phyloP scores from a whole-genome alignment of 306 rosid species.

The Vachellia collinsii region DNA sequence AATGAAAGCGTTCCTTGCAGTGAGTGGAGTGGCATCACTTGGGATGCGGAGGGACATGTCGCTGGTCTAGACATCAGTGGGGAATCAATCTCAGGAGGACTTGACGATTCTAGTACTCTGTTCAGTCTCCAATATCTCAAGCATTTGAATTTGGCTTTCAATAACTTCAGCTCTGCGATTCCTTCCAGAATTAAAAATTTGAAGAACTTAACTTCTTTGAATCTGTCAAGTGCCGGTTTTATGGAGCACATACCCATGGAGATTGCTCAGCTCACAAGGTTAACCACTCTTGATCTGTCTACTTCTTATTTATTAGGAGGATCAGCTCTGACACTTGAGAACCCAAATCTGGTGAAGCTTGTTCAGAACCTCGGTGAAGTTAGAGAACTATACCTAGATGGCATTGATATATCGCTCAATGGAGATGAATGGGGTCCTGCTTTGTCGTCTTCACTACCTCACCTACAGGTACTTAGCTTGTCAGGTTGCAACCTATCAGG shows the following conservation, averaged over 20 bases:
- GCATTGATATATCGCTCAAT: slow-evolving; percentile 31
- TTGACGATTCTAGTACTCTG: slow-evolving; percentile 40
- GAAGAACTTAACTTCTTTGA: slow-evolving; percentile 34
- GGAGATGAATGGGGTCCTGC: slow-evolving; percentile 47
- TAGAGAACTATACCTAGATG: slow-evolving; percentile 40
- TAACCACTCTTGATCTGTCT: background rate
- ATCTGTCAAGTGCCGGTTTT: slow-evolving; percentile 44
- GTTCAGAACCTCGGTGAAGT: slow-evolving; percentile 32
- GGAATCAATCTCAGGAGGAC: slow-evolving; percentile 27
- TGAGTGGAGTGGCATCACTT: slow-evolving; percentile 46
- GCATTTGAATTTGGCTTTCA: slow-evolving; percentile 33
- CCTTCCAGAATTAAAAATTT: slow-evolving; percentile 40
- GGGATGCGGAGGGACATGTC: slow-evolving; percentile 24
- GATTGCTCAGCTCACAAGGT: background rate
- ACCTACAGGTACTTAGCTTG: slow-evolving; percentile 29
- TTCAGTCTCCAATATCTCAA: slow-evolving; percentile 44
- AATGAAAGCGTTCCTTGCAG: slow-evolving; percentile 26
- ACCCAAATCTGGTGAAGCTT: background rate
- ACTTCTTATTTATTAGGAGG: background rate
- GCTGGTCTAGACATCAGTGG: background rate
- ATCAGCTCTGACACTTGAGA: background rate
- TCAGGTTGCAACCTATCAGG: background rate
- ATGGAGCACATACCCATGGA: slow-evolving; percentile 39
- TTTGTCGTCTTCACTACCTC: background rate
- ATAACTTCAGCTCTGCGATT: slow-evolving; percentile 19